phyloP scores from a whole-genome alignment of 2,329 filamentous ascomycete genomes.

The Fusarium buxicola region DNA sequence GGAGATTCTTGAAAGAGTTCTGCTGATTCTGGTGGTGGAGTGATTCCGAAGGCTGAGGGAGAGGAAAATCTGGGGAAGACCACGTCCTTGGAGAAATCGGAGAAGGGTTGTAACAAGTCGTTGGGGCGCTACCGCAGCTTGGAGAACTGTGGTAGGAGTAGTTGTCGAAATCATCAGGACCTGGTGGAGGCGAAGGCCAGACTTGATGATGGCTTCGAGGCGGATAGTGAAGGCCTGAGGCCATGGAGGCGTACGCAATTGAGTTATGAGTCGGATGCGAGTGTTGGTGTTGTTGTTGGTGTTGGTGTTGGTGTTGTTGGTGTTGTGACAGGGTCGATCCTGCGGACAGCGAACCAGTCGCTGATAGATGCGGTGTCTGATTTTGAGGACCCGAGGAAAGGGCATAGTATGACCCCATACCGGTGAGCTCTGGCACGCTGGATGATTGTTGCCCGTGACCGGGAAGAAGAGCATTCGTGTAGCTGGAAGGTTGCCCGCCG shows the following conservation, averaged over 20 bases:
- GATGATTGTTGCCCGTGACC: slow-evolving; percentile 46
- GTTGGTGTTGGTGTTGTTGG: slow-evolving; percentile 25
- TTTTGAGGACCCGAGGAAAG: slow-evolving; percentile 38
- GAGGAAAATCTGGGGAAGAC: slow-evolving; percentile 46
- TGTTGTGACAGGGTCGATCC: slow-evolving; percentile 37
- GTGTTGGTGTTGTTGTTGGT: slow-evolving; percentile 25
- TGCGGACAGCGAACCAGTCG: slow-evolving; percentile 36
- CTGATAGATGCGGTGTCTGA: slow-evolving; percentile 40
- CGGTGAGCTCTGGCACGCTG: slow-evolving; percentile 43
- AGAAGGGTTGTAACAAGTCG: slow-evolving; percentile 45
- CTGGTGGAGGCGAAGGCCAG: slow-evolving; percentile 54
- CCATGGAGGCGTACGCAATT: slow-evolving; percentile 39
- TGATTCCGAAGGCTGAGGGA: slow-evolving; percentile 32
- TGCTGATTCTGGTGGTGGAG: slow-evolving; percentile 37
- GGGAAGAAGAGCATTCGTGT: slow-evolving; percentile 46
- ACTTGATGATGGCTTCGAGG: slow-evolving; percentile 39
- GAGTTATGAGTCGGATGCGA: slow-evolving; percentile 32
- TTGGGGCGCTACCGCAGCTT: slow-evolving; percentile 37
- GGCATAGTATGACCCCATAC: slow-evolving; percentile 42
- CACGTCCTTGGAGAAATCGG: slow-evolving; percentile 52
- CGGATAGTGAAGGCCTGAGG: slow-evolving; percentile 40
- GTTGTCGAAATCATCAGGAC: slow-evolving; percentile 53
- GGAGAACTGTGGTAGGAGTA: slow-evolving; percentile 52
- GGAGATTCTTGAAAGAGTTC: slow-evolving; percentile 37
- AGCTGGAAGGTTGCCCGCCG: slow-evolving; percentile 47